Percentiles rank a stretch among this genome's conserved stretches.
Evolutionary conservation across 208 protist genomes (phyloP).

Genomic region (Tritrichomonas foetus): DNA sequence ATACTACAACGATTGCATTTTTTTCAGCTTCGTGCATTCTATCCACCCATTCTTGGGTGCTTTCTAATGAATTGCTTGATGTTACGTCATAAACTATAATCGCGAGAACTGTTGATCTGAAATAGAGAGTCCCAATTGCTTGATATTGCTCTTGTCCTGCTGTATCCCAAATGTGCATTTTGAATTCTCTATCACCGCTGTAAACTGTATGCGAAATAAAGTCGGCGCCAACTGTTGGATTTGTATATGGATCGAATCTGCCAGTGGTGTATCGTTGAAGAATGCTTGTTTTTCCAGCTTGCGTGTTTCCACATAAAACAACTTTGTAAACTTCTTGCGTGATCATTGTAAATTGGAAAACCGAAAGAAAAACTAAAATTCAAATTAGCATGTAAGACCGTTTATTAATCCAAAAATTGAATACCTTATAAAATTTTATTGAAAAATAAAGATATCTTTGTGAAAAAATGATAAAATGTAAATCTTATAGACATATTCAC

Average conservation of each 20-base stretch:
- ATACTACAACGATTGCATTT: no score
- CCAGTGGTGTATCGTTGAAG: neutral
- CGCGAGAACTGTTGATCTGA: neutral
- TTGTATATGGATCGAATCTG: neutral
- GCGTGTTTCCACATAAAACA: neutral
- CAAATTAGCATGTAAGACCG: no score
- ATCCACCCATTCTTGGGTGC: neutral
- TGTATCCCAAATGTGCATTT: constrained; percentile 31
- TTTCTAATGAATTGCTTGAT: neutral
- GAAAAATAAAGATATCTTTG: no score
- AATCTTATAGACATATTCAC: no score
- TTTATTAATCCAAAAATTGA: no score
- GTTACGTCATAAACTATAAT: constrained; percentile 38
- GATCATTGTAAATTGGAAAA: no score
- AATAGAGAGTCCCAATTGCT: neutral
- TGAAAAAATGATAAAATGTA: no score
- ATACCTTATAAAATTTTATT: no score
- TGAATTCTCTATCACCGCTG: neutral
- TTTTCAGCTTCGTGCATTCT: no score
- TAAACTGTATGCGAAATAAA: neutral
- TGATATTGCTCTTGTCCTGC: constrained; percentile 32
- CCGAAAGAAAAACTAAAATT: no score
- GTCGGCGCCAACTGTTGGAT: neutral
- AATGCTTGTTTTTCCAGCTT: neutral
- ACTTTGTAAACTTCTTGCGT: neutral